Base-by-base conservation (phyloP, 2,329 filamentous ascomycete species). In the Alternaria panax region DNA sequence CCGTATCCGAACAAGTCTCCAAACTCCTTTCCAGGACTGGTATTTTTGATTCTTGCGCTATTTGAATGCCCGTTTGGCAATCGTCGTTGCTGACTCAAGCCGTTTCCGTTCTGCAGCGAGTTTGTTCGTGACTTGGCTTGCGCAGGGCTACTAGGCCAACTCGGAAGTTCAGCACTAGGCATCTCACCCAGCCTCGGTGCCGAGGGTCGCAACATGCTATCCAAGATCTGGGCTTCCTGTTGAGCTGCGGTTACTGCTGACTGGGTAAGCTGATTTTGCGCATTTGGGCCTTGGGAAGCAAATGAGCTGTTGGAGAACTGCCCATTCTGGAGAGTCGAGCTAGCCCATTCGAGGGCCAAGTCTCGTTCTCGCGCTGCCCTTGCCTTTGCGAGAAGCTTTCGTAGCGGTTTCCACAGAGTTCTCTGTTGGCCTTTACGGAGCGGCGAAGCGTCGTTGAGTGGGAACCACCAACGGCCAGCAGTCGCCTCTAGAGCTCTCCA, bases 341-440 rank as follows among this genome's bases (percentile, higher is more conserved):
- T 73, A 11, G 73, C 73, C 24, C 69, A 69, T 59, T 81, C 77
- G 22, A 80, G 75, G 24, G 75, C 73, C 18, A 83, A 69, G 54
- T 87, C 86, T 55, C 82, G 82, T 41, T 82, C 79, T 48, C 87
- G 80, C 42, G 83, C 84, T 12, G 81, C 80, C 43, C 80, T 79
- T 12, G 88, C 88, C 69, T 86, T 87, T 14, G 81, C 81, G 76
- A 90, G 85, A 2, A 90, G 77, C 62, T 85, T 87, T 25, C 83
- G 79, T 46, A 91, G 77, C 0, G 88, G 88, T 42, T 85, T 84
- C 88, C 88, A 90, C 0, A 90, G 75, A 78, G 86, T 85, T 3
- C 85, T 84, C 51, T 82, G 62, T 68, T 77, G 63, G 18, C 64
- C 51, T 73, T 74, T 66, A 60, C 67, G 62, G 30, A 67, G 55